These are phyloP conservation scores for Linnemannia exigua DNA, from an alignment of 192 early-diverging fungal genomes.

Conservation along the genomic window DNA sequence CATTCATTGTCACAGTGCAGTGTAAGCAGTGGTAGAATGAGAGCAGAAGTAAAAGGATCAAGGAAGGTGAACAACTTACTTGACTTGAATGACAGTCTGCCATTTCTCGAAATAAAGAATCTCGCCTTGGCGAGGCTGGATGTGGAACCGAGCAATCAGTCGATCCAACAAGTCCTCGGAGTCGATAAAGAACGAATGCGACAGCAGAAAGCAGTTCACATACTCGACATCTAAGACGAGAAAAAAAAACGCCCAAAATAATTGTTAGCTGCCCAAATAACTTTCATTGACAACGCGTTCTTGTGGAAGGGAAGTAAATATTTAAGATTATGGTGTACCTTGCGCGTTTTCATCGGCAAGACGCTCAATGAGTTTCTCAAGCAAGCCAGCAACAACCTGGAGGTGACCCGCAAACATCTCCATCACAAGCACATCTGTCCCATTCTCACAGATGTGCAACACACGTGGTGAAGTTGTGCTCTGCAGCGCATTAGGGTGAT, in stretches of 20 bases:
- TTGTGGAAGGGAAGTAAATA: too few species aligned
- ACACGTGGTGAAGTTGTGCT: constrained; percentile 40
- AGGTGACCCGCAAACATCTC: constrained; percentile 66
- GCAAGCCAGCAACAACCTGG: constrained; percentile 71
- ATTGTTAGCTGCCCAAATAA: too few species aligned
- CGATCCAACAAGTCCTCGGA: constrained; percentile 68
- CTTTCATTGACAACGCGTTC: too few species aligned
- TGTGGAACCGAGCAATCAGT: constrained; percentile 72
- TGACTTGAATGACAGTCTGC: constrained; percentile 63
- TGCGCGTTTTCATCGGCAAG: constrained; percentile 75
- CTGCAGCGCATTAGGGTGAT: constrained; percentile 32
- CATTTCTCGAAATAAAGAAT: constrained; percentile 62
- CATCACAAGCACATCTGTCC: constrained; percentile 69
- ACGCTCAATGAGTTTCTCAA: constrained; percentile 73
- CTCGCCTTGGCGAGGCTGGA: constrained; percentile 60
- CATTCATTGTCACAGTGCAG: too few species aligned
- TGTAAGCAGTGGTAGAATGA: too few species aligned
- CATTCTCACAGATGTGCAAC: constrained; percentile 68
- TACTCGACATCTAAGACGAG: constrained; percentile 70
- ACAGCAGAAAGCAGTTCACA: constrained; percentile 73
- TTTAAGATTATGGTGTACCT: too few species aligned
- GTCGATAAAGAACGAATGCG: constrained; percentile 72
- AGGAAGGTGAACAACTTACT: constrained; percentile 61
- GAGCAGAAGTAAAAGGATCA: background rate
- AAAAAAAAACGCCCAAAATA: background rate